Percentiles rank a stretch among this genome's conserved stretches.
Evolutionary conservation across 352 stramenopile species (phyloP).

Genomic region (Phytophthora meadii): DNA sequence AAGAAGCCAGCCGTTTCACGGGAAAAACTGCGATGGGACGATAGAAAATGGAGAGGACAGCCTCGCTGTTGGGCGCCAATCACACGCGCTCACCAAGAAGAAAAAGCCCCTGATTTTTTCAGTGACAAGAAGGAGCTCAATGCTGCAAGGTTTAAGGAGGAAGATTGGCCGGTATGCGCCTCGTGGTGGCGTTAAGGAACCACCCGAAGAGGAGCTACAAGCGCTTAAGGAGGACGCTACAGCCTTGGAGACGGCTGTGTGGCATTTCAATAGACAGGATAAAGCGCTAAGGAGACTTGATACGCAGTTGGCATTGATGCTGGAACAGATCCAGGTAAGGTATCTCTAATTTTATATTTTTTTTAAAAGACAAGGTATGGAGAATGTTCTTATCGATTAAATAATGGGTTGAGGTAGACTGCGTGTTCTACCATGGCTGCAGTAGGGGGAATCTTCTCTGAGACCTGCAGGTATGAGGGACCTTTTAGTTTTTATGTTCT

Average conservation of each 20-base stretch:
- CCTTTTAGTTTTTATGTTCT: conserved; percentile 2
- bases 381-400: conserved; percentile 1
- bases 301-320: conserved; percentile 53
- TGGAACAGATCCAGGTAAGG: conserved; percentile 61
- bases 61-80: conserved; percentile 18
- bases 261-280: conserved; percentile 66
- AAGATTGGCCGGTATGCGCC: conserved; percentile 64
- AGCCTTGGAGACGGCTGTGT: conserved; percentile 41
- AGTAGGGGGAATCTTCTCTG: conserved; percentile 62
- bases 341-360: not conserved
- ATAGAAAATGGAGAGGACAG: conserved; percentile 23
- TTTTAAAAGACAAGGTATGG: not conserved
- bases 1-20: conserved; percentile 16
- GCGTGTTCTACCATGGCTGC: conserved; percentile 54
- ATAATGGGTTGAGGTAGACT: conserved; percentile 23
- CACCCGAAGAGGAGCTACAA: conserved; percentile 7
- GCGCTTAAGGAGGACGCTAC: conserved; percentile 29
- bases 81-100: conserved; percentile 23
- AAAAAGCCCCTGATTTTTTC: conserved; percentile 12
- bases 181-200: conserved; percentile 21
- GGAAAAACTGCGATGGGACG: conserved; percentile 26
- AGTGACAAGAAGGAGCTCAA: conserved; percentile 26
- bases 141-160: conserved; percentile 67
- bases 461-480: conserved; percentile 49
- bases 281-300: conserved; percentile 56